Base-by-base conservation (phyloP, 139 green algal species). In the Deuterostichococcus epilithicus region DNA sequence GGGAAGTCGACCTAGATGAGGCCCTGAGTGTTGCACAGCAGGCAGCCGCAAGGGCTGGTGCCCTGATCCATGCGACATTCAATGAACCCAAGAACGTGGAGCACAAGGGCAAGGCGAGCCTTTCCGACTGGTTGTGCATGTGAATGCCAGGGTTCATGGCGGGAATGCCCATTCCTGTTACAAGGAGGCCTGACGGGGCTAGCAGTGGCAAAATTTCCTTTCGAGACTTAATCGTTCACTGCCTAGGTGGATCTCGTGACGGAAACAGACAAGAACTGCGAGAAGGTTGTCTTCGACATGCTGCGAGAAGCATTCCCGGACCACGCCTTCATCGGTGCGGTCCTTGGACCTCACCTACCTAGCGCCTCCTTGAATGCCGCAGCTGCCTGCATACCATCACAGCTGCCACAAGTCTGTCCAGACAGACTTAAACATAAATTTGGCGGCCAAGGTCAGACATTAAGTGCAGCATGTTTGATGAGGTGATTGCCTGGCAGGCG, bases 221-320 rank as follows among this genome's bases (percentile, higher is more conserved):
- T n/a, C n/a, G n/a, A n/a, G n/a, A n/a, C n/a, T n/a, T n/a, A n/a
- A n/a, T n/a, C n/a, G n/a, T 52, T 52, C 8, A 28, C 52, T n/a
- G n/a, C n/a, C n/a, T n/a, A 63, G 3, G 84, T 91, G 18, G 96
- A 99, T 79, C 81, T 99, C 2, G 96, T 99, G 6, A 99, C 96
- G 32, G 94, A 94, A 42, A 99, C 96, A 18, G 96, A 99, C 87
- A 90, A 94, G 72, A 59, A 83, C 23, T 96, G 90, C 65, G 95
- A 99, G 82, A 71, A 77, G 8, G 47, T 94, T 32, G 78, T 95
- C 4, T 69, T 88, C 2, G 44, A 28, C 2, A 36, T 45, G 33
- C 84, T 98, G 34, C 60, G 78, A 0, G 72, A 70, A 13, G 78
- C 81, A 1, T 98, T 95, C 69, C 94, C 94, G 8, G 74, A 83